Evolutionary conservation across 192 early-diverging fungal genomes (phyloP).

Genomic region (Chytriomyces sp.): DNA sequence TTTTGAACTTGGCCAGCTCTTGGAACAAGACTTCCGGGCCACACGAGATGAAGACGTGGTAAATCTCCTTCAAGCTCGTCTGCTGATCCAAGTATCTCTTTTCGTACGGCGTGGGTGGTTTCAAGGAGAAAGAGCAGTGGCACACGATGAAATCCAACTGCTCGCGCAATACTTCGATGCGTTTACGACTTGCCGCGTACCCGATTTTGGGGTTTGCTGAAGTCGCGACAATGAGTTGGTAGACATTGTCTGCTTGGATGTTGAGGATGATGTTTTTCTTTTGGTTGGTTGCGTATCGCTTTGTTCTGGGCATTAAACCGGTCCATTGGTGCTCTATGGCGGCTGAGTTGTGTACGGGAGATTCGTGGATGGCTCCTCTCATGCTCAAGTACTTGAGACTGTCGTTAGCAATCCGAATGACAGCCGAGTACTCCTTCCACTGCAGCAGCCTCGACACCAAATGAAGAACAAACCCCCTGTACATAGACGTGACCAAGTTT

Average conservation of each 20-base stretch:
- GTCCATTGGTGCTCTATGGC: slow-evolving; percentile 47
- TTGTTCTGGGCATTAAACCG: slow-evolving; percentile 36
- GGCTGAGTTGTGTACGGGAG: slow-evolving; percentile 45
- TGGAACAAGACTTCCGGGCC: slow-evolving; percentile 45
- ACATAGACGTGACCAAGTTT: slow-evolving; percentile 33
- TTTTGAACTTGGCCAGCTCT: slow-evolving; percentile 50
- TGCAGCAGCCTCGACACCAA: slow-evolving; percentile 10
- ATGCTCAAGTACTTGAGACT: slow-evolving; percentile 35
- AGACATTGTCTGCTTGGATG: slow-evolving; percentile 41
- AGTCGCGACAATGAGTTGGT: slow-evolving; percentile 40
- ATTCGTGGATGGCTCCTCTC: slow-evolving; percentile 31
- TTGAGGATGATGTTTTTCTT: slow-evolving; percentile 21
- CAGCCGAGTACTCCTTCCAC: slow-evolving; percentile 22
- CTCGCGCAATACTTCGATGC: slow-evolving; percentile 42
- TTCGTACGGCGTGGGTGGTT: slow-evolving; percentile 23
- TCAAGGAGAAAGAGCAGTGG: slow-evolving; percentile 8
- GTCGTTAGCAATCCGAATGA: slow-evolving; percentile 33
- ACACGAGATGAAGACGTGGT: slow-evolving; percentile 21
- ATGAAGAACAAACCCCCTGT: slow-evolving; percentile 34
- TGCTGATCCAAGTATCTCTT: slow-evolving; percentile 26
- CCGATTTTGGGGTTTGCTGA: slow-evolving; percentile 28
- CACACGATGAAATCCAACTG: slow-evolving; percentile 33
- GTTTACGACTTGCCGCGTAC: slow-evolving; percentile 15
- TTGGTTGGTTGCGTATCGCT: slow-evolving; percentile 25
- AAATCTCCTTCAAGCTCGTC: slow-evolving; percentile 47